Base-by-base conservation (phyloP, 2,329 filamentous ascomycete genomes). In the Hypoxylon sp. region DNA sequence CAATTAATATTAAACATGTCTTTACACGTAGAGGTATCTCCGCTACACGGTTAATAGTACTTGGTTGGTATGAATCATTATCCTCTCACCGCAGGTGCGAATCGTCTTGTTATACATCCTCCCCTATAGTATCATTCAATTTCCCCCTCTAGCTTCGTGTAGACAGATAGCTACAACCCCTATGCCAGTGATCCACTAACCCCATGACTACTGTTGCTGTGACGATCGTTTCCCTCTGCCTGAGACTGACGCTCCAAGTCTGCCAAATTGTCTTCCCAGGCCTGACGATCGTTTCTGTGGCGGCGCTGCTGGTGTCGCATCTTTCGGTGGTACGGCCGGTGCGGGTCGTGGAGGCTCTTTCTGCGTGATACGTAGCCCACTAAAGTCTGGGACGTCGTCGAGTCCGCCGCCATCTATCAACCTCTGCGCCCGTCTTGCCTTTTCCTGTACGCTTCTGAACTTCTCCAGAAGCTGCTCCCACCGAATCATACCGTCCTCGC, bases 401-500 rank as follows among this genome's bases (percentile, higher is more conserved):
- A 75, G 62, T 11, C 78, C 73, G 4, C 78, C 73, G 9, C 82
- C 80, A 34, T 78, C 69, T 38, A 77, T 78, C 42, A 82, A 71
- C 51, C 85, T 77, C 65, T 91, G 87, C 8, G 83, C 78, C 43
- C 91, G 81, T 45, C 91, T 82, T 4, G 92, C 89, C 53, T 84
- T 86, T 62, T 99, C 94, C 67, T 99, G 94, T 1, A 95, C 93
- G 42, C 81, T 84, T 61, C 90, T 89, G 73, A 99, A 99, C 67
- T 97, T 96, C 59, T 99, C 94, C 4, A 99, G 80, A 25, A 99
- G 79, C 63, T 99, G 94, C 2, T 82, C 84, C 94, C 94, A 99
- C 46, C 89, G 87, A 62, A 99, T 96, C 23, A 84, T 86, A 44
- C 83, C 84, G 46, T 97, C 92, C 59, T 95, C 90, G 46, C 92